Evolutionary conservation across 768 basidiomycete genomes (phyloP), one percentile per base, ranked within the genome.

Genomic region (Psilocybe sp.): DNA sequence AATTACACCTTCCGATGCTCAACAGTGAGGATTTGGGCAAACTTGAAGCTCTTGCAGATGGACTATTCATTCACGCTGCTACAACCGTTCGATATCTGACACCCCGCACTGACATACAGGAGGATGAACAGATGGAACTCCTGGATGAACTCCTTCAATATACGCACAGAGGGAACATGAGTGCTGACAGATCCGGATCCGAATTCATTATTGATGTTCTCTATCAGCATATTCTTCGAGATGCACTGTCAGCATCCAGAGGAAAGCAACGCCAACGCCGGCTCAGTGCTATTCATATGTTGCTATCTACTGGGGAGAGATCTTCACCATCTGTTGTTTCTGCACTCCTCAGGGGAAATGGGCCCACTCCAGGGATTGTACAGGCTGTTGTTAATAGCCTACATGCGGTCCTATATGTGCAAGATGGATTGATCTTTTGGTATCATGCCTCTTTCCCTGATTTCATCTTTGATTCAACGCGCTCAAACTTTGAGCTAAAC

Each of bases 21-120:
- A 28, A 7, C 7, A 7, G 7, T 7, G 23, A 28, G 23, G 23
- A 28, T 28, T 28, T 28, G 23, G 7, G 23, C 23, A 28, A 52
- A 34, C 55, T 65, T 37, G 50, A 41, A 7, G 40, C 44, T 10
- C 48, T 44, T 7, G 56, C 58, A 14, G 55, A 23, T 45, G 64
- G 63, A 9, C 47, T 65, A 13, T 67, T 67, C 54, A 64, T 67
- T 38, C 63, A 60, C 40, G 64, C 65, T 19, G 58, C 64, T 14
- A 67, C 64, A 1, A 52, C 54, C 7, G 62, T 61, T 36, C 57
- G 49, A 28, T 57, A 56, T 16, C 40, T 62, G 46, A 49, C 36
- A 14, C 44, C 38, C 15, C 15, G 44, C 15, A 40, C 4, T 38
- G 37, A 1, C 38, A 36, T 40, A 18, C 23, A 18, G 32, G 1